Conservation (phyloP, 805 yeast species). For the Candida michaelii region DNA sequence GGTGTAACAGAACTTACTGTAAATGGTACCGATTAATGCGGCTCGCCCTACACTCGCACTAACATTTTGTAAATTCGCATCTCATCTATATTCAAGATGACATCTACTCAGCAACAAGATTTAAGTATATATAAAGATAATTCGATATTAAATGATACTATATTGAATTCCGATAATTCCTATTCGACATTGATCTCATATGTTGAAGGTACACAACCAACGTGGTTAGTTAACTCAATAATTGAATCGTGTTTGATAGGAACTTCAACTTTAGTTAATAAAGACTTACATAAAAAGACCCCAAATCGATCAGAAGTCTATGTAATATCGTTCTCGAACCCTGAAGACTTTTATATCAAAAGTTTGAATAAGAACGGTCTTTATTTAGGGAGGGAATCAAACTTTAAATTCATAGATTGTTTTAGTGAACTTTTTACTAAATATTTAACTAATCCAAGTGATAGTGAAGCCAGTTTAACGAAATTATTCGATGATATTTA, state of each 20-base stretch:
- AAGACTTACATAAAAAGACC: slow-evolving; percentile 22
- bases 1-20: too few species aligned
- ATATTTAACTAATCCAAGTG: slow-evolving; percentile 22
- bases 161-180: slow-evolving; percentile 17
- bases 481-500: slow-evolving; percentile 21
- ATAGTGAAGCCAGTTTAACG: slow-evolving; percentile 16
- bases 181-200: slow-evolving; percentile 28
- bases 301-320: slow-evolving; percentile 29
- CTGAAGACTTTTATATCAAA: slow-evolving; percentile 32
- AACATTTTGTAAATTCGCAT: too few species aligned
- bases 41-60: too few species aligned
- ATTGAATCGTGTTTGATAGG: slow-evolving; percentile 53
- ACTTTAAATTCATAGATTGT: slow-evolving; percentile 45
- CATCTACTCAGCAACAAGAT: slow-evolving; percentile 54
- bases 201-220: slow-evolving; percentile 54
- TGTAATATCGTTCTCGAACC: slow-evolving; percentile 36
- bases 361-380: slow-evolving; percentile 41
- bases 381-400: slow-evolving; percentile 22
- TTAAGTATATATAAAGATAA: slow-evolving; percentile 52
- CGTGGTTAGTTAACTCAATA: slow-evolving; percentile 60
- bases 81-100: not conserved
- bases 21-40: not conserved
- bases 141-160: slow-evolving; percentile 37
- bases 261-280: slow-evolving; percentile 42
- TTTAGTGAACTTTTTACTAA: slow-evolving; percentile 46